Percentiles rank a stretch among this genome's conserved stretches.
Evolutionary conservation across 495 filamentous ascomycete species (phyloP).

Genomic region (Tuber umbilicatum): DNA sequence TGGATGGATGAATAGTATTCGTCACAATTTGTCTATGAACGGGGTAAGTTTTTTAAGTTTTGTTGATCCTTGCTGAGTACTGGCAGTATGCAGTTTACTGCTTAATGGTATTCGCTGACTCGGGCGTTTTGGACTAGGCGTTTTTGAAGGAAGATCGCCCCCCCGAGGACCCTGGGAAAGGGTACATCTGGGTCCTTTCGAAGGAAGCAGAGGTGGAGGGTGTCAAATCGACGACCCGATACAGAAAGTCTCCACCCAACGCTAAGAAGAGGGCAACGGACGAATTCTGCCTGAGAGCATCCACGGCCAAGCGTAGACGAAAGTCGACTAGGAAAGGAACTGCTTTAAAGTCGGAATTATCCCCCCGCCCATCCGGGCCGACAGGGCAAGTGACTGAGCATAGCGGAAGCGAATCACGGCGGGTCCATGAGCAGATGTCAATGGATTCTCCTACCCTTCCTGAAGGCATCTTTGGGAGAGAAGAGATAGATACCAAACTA

Average conservation of each 20-base stretch:
- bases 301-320: constrained; percentile 21
- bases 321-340: constrained; percentile 32
- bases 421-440: not conserved
- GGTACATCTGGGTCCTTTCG: constrained; percentile 57
- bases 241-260: constrained; percentile 45
- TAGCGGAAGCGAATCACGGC: not conserved
- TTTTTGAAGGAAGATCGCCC: constrained; percentile 37
- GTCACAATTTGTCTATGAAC: constrained; percentile 98
- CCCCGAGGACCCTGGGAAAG: constrained; percentile 21
- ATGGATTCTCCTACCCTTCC: not conserved
- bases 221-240: constrained; percentile 69
- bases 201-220: constrained; percentile 55
- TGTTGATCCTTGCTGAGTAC: not conserved
- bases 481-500: constrained; percentile 2
- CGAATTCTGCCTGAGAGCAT: constrained; percentile 18
- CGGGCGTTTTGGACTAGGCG: constrained; percentile 22
- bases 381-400: not conserved
- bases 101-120: not conserved
- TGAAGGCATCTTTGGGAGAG: not conserved
- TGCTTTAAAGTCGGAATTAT: constrained; percentile 7
- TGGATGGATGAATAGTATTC: constrained; percentile 96
- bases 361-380: constrained; percentile 8
- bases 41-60: constrained; percentile 53
- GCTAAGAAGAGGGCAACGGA: constrained; percentile 23
- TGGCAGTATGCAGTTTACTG: not conserved